Evolutionary conservation across 1,284 basidiomycete genomes (phyloP), one percentile per base, ranked within the genome.

Genomic region (Ustilago tritici): DNA sequence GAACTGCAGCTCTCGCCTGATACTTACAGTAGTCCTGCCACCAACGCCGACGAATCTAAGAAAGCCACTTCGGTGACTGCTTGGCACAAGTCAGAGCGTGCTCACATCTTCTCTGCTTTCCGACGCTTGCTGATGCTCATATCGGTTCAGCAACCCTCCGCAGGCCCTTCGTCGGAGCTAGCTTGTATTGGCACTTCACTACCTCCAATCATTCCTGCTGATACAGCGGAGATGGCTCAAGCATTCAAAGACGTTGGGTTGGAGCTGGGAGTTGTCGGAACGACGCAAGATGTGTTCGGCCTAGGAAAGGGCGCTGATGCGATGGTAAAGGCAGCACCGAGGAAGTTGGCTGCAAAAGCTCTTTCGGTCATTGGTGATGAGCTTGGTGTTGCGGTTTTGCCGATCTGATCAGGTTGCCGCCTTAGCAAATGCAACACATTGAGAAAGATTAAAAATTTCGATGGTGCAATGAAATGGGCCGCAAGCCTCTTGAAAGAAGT

Each of bases 81-180:
- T 7, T 70, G 63, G 73, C 66, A 69, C 36, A 19, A 9, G 1
- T 70, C 73, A 19, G 50, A 63, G 10, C 64, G 67, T 2, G 67
- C 71, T 4, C 71, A 78, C 35, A 58, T 78, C 1, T 73, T 73
- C 15, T 61, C 70, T 2, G 65, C 74, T 0, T 76, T 65, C 49
- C 55, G 65, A 19, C 53, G 65, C 34, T 38, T 76, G 28, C 43
- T 72, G 6, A 34, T 59, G 53, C 65, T 76, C 15, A 58, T 72
- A 9, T 54, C 65, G 4, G 23, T 58, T 3, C 64, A 41, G 11
- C 61, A 53, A 19, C 46, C 53, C 8, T 53, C 64, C 9, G 23
- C 43, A 8, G 71, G 71, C 8, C 10, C 50, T 5, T 17, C 62
- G 2, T 34, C 61, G 28, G 63, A 65, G 3, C 3, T 32, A 3